Evolutionary conservation across 2,329 filamentous ascomycete genomes (phyloP).

Genomic region (Cytospora paraplurivora): DNA sequence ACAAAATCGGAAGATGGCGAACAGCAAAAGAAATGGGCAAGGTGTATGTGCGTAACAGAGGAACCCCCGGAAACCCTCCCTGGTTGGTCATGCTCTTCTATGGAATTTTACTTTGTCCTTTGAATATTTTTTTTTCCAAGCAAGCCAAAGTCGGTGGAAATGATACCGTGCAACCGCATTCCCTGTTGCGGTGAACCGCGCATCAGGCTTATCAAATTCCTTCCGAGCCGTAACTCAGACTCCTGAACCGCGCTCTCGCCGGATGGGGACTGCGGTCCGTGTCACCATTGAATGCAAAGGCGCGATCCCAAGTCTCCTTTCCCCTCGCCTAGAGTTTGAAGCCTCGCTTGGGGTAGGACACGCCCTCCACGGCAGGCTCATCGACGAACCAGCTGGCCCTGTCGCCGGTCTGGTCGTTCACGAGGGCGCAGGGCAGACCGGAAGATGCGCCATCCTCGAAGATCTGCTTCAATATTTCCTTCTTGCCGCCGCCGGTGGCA

Average conservation of each 20-base stretch:
- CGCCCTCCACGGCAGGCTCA: slow-evolving; percentile 79
- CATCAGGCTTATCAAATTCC: not conserved
- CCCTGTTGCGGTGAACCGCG: not conserved
- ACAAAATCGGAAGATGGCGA: slow-evolving; percentile 7
- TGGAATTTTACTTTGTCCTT: not conserved
- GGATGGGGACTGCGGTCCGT: slow-evolving; percentile 10
- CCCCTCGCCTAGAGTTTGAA: slow-evolving; percentile 58
- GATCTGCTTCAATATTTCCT: slow-evolving; percentile 88
- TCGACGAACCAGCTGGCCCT: slow-evolving; percentile 97
- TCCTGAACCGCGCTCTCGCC: slow-evolving; percentile 14
- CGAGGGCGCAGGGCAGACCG: slow-evolving; percentile 79
- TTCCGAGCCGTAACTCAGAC: slow-evolving; percentile 16
- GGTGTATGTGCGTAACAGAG: not conserved
- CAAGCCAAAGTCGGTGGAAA: slow-evolving; percentile 5
- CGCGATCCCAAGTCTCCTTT: slow-evolving; percentile 25
- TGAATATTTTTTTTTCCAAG: slow-evolving; percentile 5
- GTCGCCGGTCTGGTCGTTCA: slow-evolving; percentile 83
- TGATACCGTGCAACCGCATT: not conserved
- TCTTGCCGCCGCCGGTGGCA: slow-evolving; percentile 86
- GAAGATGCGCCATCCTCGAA: slow-evolving; percentile 73
- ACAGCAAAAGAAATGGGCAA: slow-evolving; percentile 2
- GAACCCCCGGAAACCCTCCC: not conserved
- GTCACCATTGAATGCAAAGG: slow-evolving; percentile 9
- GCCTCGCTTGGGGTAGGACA: slow-evolving; percentile 77
- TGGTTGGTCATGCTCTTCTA: slow-evolving; percentile 14